Percentiles rank a stretch among this genome's conserved stretches.
These are phyloP conservation scores for Mycena galericulata DNA, from an alignment of 768 basidiomycete genomes.

Conservation along the genomic window DNA sequence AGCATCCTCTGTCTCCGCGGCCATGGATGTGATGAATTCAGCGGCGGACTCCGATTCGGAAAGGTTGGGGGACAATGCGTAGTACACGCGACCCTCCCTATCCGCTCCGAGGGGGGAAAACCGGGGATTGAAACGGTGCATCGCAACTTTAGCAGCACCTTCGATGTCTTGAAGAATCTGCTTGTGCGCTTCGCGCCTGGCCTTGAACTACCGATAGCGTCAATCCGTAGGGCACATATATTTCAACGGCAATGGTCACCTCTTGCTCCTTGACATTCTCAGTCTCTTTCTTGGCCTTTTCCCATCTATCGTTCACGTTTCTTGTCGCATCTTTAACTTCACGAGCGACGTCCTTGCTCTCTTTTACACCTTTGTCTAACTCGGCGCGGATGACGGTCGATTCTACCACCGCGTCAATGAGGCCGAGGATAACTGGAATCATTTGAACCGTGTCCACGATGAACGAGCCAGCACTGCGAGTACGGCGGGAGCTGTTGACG, in stretches of 20 bases:
- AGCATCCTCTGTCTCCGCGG: constrained; percentile 40
- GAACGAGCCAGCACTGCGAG: constrained; percentile 47
- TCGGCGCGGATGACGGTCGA: constrained; percentile 66
- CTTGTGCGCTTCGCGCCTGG: constrained; percentile 61
- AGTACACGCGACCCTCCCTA: constrained; percentile 74
- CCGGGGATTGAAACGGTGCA: constrained; percentile 61
- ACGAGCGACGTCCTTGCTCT: constrained; percentile 64
- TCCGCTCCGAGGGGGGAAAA: constrained; percentile 77
- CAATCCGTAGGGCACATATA: background rate
- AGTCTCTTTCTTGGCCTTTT: constrained; percentile 53
- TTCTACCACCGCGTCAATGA: constrained; percentile 65
- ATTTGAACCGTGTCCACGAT: constrained; percentile 68
- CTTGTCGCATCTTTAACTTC: constrained; percentile 65
- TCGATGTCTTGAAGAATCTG: constrained; percentile 63
- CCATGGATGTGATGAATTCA: constrained; percentile 49
- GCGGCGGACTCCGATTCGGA: constrained; percentile 66
- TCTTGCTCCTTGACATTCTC: constrained; percentile 43
- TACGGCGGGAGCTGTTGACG: constrained; percentile 61
- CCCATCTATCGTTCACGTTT: constrained; percentile 71
- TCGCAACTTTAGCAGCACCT: constrained; percentile 63
- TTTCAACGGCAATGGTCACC: constrained; percentile 38
- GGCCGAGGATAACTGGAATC: constrained; percentile 70
- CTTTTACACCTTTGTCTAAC: constrained; percentile 68
- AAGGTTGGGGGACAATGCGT: constrained; percentile 70
- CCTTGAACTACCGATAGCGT: constrained; percentile 53